Base-by-base conservation (phyloP, 2,329 filamentous ascomycete genomes). In the Huntiella bhutanensis region DNA sequence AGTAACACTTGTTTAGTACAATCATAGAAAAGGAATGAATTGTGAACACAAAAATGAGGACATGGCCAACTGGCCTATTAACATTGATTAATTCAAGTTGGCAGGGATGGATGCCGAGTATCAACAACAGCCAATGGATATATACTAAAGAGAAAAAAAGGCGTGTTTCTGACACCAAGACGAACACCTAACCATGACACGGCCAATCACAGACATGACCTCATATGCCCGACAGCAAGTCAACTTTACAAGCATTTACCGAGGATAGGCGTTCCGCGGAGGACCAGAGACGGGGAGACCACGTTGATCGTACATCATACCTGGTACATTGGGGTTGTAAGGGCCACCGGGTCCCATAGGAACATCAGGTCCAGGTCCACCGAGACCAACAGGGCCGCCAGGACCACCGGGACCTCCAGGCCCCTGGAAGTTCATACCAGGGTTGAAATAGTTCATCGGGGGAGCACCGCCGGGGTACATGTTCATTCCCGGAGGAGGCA, bases 281-380 rank as follows among this genome's bases (percentile, higher is more conserved):
- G 48, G 48, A 12, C 34, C 48, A 10, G 44, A 41, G 34, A 50
- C 43, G 12, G 69, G 70, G 60, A 72, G 70, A 19, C 69, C 68
- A 43, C 71, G 67, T 39, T 64, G 67, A 53, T 77, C 73, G 54
- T 72, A 77, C 2, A 65, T 66, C 4, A 58, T 57, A 4, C 64
- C 66, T 50, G 54, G 56, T 43, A 70, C 74, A 1, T 60, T 60
- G n/a, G 51, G 69, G 61, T 3, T 37, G 33, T 45, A 45, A 12
- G 46, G 46, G 11, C 45, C 45, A 11, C 41, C 46, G 19, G 41
- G 35, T 3, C 16, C 45, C 34, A 41, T 43, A 1, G 41, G 41
- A 10, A 22, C 44, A 11, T 44, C 36, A 40, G 43, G 28, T 8
- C 41, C 22, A 10, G 22, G 22, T 7, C 22, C 22, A 28, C 22